Base-by-base conservation (phyloP, 2,329 filamentous ascomycete genomes). In the Aspergillus sp. region DNA sequence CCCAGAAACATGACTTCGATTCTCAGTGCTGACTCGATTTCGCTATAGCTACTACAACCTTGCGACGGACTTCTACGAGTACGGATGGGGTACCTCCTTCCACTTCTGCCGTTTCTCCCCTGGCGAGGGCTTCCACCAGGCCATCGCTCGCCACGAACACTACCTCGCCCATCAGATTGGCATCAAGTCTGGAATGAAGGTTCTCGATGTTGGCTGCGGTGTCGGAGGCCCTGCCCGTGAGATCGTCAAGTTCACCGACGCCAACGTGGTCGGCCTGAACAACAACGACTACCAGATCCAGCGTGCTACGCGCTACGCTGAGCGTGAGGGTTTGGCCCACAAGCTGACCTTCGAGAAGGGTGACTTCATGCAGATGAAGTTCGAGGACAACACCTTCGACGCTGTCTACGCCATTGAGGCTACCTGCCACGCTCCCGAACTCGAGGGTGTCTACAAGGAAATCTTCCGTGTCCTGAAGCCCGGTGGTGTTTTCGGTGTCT, bases 251-350 rank as follows among this genome's bases (percentile, higher is more conserved):
- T 99, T 99, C 81, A 90, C 91, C 10, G 94, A 91, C 63, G 90
- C 87, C 70, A 92, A 97, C 70, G 86, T 98, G 64, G 89, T 92
- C 23, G 95, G 95, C 47, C 81, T 98, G 76, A 99, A 98, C 87
- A 98, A 97, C 87, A 98, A 98, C 79, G 92, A 97, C 81, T 99
- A 99, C 83, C 95, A 98, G 82, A 96, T 98, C 67, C 87, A 97
- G 75, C 91, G 95, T 66, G 94, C 93, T n/a, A 92, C 88, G 13
- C 83, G 84, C 57, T 96, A 97, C 74, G 92, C 93, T 2, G 79
- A 84, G 63, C 91, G 92, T 78, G 91, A 96, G 79, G 88, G 89
- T 54, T 82, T 98, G 55, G 84, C 88, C 1, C 78, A 91, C 72
- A 92, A 96, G 81, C 81, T 96, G 67, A 84, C 84, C 64, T 98